Conservation (phyloP, 177 flowering plant genomes). For the Tripterygium wilfordii region DNA sequence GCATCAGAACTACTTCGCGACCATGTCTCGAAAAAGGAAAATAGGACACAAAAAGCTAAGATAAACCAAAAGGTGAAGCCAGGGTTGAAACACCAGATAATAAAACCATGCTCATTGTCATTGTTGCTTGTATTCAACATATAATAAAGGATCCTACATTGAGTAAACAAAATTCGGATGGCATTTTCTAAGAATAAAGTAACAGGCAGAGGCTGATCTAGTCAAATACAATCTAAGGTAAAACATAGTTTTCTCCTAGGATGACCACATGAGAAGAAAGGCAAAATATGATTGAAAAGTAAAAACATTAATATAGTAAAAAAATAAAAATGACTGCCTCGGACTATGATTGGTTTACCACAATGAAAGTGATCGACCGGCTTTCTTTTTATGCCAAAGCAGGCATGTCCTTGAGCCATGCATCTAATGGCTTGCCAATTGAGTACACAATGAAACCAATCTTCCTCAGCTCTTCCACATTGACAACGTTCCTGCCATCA, state of each 20-base stretch:
- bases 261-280: too few relatives aligned
- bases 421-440: slow-evolving; percentile 87
- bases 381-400: slow-evolving; percentile 47
- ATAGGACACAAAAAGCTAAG: too few relatives aligned
- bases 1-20: too few relatives aligned
- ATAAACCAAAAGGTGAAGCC: too few relatives aligned
- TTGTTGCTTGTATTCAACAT: too few relatives aligned
- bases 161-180: neutral
- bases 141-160: too few relatives aligned
- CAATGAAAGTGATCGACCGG: neutral
- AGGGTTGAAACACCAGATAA: too few relatives aligned
- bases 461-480: slow-evolving; percentile 61
- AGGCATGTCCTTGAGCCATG: slow-evolving; percentile 96
- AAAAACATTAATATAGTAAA: slow-evolving; percentile 5
- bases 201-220: neutral
- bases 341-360: neutral
- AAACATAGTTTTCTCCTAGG: too few relatives aligned
- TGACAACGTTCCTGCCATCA: slow-evolving; percentile 75
- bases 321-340: slow-evolving; percentile 16
- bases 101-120: too few relatives aligned
- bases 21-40: too few relatives aligned
- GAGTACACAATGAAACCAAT: slow-evolving; percentile 89
- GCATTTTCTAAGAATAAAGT: slow-evolving; percentile 10
- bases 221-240: slow-evolving; percentile 5
- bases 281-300: slow-evolving; percentile 6